Evolutionary conservation across 768 basidiomycete genomes (phyloP), one percentile per base, ranked within the genome.

Genomic region (Boletus pseudo-olivaceus): DNA sequence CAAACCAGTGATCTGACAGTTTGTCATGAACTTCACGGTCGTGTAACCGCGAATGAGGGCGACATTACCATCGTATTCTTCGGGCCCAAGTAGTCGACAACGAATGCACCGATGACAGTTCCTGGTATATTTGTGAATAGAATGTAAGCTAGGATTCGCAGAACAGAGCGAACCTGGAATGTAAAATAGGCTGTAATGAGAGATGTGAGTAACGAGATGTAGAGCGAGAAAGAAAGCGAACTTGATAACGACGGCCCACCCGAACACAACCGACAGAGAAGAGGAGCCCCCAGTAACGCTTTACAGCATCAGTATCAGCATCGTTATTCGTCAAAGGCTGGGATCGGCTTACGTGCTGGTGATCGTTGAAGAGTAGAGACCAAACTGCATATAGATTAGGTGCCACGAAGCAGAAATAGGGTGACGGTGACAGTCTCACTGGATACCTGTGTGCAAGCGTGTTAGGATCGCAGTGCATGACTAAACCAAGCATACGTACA

Each of bases 211-310:
- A 38, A 43, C 6, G 14, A 19, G 7, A 10, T 19, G 23, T 27
- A 42, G 32, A 47, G 48, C 17, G 8, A 42, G 29, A 54, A 47
- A 15, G 33, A 19, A 33, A 12, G 60, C 81, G 41, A 67, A 90
- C 90, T 90, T 88, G 74, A 93, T 87, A 29, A 94, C 83, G 40
- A 88, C 85, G 58, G 79, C 82, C 93, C 92, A 94, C 17, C 92
- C 92, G 57, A 94, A 84, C 12, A 88, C 77, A 41, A 86, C 77
- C 7, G 73, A 66, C 20, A 93, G 74, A 8, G 82, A 76, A 10
- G 67, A 63, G 30, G 70, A 67, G 27, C 72, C 69, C 35, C 85
- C 83, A 15, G 84, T 85, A 52, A 93, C 77, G 51, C 84, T 89
- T 51, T 26, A 50, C 51, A 38, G 14, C 10, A 51, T 48, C 34